Evolutionary conservation across 768 basidiomycete genomes (phyloP).

Genomic region (Suillus occidentalis): DNA sequence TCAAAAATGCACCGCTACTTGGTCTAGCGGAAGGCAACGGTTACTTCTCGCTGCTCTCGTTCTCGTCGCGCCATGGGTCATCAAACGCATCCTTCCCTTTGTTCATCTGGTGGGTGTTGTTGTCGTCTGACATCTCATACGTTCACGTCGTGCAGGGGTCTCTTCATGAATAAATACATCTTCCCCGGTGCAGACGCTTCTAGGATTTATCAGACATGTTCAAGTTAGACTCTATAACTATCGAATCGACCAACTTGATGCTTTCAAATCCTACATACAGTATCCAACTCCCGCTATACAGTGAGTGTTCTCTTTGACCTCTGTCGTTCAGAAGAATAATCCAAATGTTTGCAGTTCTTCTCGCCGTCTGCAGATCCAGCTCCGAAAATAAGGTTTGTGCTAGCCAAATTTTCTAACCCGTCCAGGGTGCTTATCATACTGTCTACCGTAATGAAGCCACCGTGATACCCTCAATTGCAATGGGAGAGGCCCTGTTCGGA

Average conservation of each 20-base stretch:
- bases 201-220: too few relatives aligned
- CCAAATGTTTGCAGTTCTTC: background rate
- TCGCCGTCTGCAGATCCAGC: background rate
- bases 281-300: background rate
- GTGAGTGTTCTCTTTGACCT: background rate
- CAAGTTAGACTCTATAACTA: conserved; percentile 74
- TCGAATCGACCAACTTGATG: conserved; percentile 57
- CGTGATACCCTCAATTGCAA: conserved; percentile 25
- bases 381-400: background rate
- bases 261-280: conserved; percentile 32
- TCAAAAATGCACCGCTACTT: conserved; percentile 81
- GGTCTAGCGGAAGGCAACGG: conserved; percentile 87
- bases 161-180: too few relatives aligned
- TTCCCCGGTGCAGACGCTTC: too few relatives aligned
- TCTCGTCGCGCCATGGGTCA: conserved; percentile 77
- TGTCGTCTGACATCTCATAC: too few relatives aligned
- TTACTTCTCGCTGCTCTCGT: conserved; percentile 74
- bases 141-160: too few relatives aligned
- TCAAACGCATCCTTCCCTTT: conserved; percentile 81
- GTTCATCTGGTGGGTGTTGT: too few relatives aligned
- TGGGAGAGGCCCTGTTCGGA: conserved; percentile 35
- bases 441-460: conserved; percentile 2
- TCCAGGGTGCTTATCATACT: background rate
- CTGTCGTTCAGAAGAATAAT: conserved; percentile 39
- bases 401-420: too few relatives aligned